phyloP scores from a whole-genome alignment of 345 rosid species.

The Sonneratia alba region DNA sequence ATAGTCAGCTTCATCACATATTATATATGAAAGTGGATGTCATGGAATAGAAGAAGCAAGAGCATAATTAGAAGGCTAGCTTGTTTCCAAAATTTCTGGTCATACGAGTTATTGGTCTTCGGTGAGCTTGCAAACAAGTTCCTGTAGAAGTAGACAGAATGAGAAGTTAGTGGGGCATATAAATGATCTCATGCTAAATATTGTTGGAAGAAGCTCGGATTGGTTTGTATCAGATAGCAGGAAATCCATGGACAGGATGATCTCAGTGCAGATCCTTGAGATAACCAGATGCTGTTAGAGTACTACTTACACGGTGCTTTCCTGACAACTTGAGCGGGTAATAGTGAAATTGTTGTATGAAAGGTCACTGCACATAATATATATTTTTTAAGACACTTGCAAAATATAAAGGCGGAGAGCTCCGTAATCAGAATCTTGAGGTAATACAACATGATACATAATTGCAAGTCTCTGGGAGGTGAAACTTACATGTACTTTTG shows the following conservation, averaged over 20 bases:
- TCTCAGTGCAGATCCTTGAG: background rate
- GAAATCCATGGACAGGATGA: background rate
- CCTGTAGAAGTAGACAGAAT: background rate
- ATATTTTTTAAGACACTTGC: too few relatives aligned
- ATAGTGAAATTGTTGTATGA: slow-evolving; percentile 11
- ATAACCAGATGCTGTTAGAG: background rate
- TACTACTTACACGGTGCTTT: slow-evolving; percentile 1
- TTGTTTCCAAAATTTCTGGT: too few relatives aligned
- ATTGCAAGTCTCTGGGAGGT: background rate
- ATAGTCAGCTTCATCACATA: background rate
- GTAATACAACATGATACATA: background rate
- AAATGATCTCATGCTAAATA: background rate
- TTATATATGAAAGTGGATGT: background rate
- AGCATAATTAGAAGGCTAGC: background rate
- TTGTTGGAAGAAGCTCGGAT: background rate
- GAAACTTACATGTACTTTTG: slow-evolving; percentile 1
- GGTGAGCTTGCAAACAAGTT: slow-evolving; percentile 13
- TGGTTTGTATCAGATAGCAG: background rate
- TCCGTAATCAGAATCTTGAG: background rate
- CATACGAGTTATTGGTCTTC: slow-evolving; percentile 1
- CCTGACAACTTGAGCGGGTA: background rate
- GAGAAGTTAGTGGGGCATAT: too few relatives aligned
- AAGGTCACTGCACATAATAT: slow-evolving; percentile 9
- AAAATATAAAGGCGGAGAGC: too few relatives aligned
- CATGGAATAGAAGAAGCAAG: too few relatives aligned